phyloP scores from a whole-genome alignment of 768 basidiomycete species.

The Mycena kentingensis region DNA sequence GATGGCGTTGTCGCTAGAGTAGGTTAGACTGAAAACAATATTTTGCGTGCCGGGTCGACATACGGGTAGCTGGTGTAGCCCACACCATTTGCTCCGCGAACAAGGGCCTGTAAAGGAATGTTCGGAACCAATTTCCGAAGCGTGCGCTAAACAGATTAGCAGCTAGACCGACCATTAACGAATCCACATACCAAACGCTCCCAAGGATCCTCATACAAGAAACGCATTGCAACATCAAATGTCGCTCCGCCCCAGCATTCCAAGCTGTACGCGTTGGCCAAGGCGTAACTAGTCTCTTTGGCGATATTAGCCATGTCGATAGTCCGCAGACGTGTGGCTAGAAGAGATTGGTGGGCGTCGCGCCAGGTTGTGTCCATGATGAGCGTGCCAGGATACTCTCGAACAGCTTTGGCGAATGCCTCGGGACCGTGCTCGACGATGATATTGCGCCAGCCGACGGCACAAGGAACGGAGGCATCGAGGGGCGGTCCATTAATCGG shows the following conservation, averaged over 20 bases:
- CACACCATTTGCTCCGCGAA: conserved; percentile 98
- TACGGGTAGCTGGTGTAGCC: conserved; percentile 98
- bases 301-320: conserved; percentile 98
- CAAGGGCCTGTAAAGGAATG: conserved; percentile 96
- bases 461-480: conserved; percentile 82
- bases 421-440: conserved; percentile 97
- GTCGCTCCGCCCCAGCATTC: conserved; percentile 99
- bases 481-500: conserved; percentile 66
- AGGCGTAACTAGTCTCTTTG: conserved; percentile 93
- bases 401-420: conserved; percentile 97
- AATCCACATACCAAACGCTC: conserved; percentile 78
- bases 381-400: conserved; percentile 91
- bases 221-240: conserved; percentile 98
- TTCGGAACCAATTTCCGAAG: conserved; percentile 96
- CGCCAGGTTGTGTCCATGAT: conserved; percentile 99
- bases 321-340: conserved; percentile 94
- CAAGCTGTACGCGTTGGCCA: conserved; percentile 93
- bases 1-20: conserved; percentile 87
- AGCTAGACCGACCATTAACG: neutral
- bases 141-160: conserved; percentile 59
- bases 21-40: conserved; percentile 14
- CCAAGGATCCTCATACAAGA: conserved; percentile 99
- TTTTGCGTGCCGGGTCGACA: conserved; percentile 30
- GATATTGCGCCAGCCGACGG: conserved; percentile 95
- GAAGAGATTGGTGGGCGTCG: conserved; percentile 96